Evolutionary conservation across 2,329 filamentous ascomycete genomes (phyloP).

Genomic region (Elsinoe necatrix): DNA sequence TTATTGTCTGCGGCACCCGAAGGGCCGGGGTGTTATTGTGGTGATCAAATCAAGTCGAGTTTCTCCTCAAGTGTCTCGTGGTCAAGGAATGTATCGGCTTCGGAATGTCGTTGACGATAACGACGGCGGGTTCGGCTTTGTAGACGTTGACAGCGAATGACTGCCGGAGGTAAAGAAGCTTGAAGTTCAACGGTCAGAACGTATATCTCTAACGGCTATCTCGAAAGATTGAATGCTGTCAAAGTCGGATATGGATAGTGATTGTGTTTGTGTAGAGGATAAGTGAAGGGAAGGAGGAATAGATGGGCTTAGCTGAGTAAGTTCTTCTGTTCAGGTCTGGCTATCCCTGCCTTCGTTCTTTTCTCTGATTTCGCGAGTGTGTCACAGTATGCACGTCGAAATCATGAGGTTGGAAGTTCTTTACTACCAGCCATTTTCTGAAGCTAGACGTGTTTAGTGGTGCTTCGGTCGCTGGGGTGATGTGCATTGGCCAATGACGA

Average conservation of each 20-base stretch:
- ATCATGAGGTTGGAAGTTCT: slow-evolving; percentile 17
- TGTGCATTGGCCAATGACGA: background rate
- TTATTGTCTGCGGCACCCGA: slow-evolving; percentile 11
- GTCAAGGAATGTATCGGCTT: slow-evolving; percentile 12
- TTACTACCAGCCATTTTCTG: slow-evolving; percentile 12
- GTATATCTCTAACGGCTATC: background rate
- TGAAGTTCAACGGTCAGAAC: slow-evolving; percentile 15
- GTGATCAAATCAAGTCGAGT: background rate
- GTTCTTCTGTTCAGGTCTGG: slow-evolving; percentile 11
- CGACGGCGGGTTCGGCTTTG: slow-evolving; percentile 6
- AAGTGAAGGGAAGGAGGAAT: slow-evolving; percentile 8
- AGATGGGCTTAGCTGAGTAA: slow-evolving; percentile 15
- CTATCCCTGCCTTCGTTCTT: background rate
- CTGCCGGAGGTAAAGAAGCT: slow-evolving; percentile 6
- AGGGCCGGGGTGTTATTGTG: background rate
- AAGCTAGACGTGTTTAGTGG: background rate
- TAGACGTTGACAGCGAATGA: slow-evolving; percentile 5
- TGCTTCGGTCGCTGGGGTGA: background rate
- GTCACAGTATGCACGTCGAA: slow-evolving; percentile 9
- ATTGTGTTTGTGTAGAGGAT: slow-evolving; percentile 2
- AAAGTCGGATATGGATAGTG: slow-evolving; percentile 13
- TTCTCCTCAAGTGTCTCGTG: background rate
- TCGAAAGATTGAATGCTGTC: background rate
- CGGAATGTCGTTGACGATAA: slow-evolving; percentile 7
- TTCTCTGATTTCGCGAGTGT: slow-evolving; percentile 2